Conservation (phyloP, 1,139 yeast genomes). For the Zygoascus sp. region DNA sequence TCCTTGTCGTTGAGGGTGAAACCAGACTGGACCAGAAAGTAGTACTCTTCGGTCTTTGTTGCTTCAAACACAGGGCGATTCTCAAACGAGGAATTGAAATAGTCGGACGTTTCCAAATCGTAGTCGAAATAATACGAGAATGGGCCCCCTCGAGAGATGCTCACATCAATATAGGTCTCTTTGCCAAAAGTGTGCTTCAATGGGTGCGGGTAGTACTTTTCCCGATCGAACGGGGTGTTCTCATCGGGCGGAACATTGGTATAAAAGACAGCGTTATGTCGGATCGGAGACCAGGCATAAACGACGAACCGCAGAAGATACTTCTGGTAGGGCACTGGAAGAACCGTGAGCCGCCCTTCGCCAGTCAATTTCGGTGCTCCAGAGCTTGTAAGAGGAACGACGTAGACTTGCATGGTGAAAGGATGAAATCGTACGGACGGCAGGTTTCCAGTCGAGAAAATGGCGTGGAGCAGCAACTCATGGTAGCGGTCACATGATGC, state of each 20-base stretch:
- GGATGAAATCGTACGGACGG: neutral
- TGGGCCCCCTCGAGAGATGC: constrained; percentile 72
- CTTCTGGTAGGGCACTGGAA: constrained; percentile 51
- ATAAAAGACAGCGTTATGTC: constrained; percentile 66
- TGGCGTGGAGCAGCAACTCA: constrained; percentile 1
- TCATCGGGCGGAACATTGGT: constrained; percentile 63
- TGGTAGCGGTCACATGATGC: neutral
- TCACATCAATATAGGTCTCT: constrained; percentile 58
- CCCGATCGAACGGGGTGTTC: constrained; percentile 49
- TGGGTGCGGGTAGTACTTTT: constrained; percentile 46
- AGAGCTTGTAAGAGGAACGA: constrained; percentile 28
- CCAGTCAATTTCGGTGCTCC: constrained; percentile 37
- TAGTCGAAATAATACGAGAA: constrained; percentile 48
- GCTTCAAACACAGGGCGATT: constrained; percentile 9
- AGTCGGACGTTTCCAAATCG: constrained; percentile 25
- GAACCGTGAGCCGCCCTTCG: constrained; percentile 48
- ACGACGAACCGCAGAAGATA: constrained; percentile 55
- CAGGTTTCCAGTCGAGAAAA: neutral
- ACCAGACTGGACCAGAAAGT: constrained; percentile 80
- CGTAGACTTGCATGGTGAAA: constrained; percentile 20
- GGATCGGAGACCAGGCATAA: constrained; percentile 68
- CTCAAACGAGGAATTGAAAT: constrained; percentile 16
- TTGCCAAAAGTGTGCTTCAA: constrained; percentile 41
- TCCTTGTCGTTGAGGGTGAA: constrained; percentile 53
- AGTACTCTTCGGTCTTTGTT: constrained; percentile 49